A percentile compares a stretch with the other conserved stretches of the same genome.
Conservation (phyloP, 73 alveolate species). For the Durusdinium trenchii region DNA sequence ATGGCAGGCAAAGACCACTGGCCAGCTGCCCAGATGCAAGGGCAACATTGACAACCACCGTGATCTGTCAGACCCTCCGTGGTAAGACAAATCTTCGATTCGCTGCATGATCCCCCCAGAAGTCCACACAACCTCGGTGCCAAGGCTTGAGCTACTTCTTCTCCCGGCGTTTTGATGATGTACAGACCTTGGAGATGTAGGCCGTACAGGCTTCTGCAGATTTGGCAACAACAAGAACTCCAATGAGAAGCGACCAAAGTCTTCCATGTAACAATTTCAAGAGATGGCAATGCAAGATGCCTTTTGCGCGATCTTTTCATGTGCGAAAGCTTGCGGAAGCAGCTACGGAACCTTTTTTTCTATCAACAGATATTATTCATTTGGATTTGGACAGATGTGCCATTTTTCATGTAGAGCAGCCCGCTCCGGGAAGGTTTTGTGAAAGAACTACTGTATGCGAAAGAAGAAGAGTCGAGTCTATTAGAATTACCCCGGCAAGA, state of each 20-base stretch:
- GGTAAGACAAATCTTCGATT: neutral
- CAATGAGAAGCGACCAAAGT: neutral
- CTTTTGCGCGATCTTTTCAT: neutral
- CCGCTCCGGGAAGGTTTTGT: neutral
- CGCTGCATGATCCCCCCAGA: neutral
- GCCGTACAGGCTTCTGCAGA: neutral
- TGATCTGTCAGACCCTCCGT: neutral
- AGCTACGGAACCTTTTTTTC: neutral
- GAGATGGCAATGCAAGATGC: neutral
- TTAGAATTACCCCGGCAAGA: no score
- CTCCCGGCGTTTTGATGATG: slow-evolving; percentile 47
- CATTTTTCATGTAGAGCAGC: neutral
- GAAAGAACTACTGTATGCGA: neutral
- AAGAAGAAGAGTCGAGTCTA: no score
- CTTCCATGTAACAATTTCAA: neutral
- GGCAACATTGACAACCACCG: neutral
- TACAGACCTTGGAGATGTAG: neutral
- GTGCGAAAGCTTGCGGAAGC: neutral
- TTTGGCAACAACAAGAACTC: neutral
- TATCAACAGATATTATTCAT: neutral
- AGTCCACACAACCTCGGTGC: neutral
- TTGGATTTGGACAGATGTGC: neutral
- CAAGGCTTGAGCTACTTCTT: slow-evolving; percentile 41
- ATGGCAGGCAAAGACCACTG: neutral
- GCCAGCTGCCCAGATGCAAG: neutral